Evolutionary conservation across 202 grass and related monocot genomes (phyloP), one percentile per base, ranked within the genome.

Genomic region (Dendrocalamus latiflorus): DNA sequence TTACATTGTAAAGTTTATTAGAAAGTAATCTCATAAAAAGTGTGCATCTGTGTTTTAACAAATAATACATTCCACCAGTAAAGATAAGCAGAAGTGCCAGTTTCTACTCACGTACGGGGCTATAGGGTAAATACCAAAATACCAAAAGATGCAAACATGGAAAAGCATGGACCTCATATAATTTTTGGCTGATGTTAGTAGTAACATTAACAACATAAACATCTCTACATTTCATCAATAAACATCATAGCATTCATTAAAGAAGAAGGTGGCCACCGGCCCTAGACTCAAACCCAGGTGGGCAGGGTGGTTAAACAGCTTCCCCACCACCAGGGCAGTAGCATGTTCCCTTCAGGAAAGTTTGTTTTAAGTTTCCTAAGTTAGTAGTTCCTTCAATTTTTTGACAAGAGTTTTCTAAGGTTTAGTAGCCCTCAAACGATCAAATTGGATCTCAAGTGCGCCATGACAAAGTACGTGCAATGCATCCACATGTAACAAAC

Each of bases 131-230:
- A 64, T 62, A 39, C 20, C 30, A 69, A 28, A 36, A 6, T 13
- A 45, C 16, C 6, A 74, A 83, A 28, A 81, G 42, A 57, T 78
- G 56, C 20, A 65, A 69, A 72, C 8, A 78, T 83, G 47, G 6
- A 45, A 88, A 72, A 78, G 0, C 39, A 77, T 72, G 38, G 8
- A 34, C 44, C 26, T 55, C 25, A 37, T 71, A 22, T 20, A 63
- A 36, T 9, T 42, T 50, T 69, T 20, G 17, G 28, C 22, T 43
- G 8, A 71, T 72, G 49, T 55, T 44, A 65, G 13, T 42, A 20
- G 72, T 82, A 70, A 65, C 38, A 51, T n/a, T 12, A 83, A 70
- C 24, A 83, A 65, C n/a, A 58, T 65, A 72, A 70, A 54, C 13
- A 58, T 77, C 20, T 34, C 18, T 15, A 49, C 57, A 85, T 39